Evolutionary conservation across 108 stramenopile species (phyloP).

Genomic region (Cyclotella cryptica): DNA sequence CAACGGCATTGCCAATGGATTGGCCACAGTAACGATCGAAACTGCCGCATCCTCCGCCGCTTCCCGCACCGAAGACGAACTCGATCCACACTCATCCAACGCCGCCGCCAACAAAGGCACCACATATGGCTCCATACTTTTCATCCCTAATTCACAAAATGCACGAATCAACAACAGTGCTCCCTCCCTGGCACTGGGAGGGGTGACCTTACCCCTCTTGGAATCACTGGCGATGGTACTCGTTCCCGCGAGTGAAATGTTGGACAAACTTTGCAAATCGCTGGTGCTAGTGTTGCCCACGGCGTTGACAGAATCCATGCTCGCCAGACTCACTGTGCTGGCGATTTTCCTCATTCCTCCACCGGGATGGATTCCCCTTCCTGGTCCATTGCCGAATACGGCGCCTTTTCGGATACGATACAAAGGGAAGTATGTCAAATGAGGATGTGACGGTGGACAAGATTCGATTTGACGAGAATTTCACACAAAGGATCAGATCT

Average conservation of each 20-base stretch:
- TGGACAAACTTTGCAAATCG: slow-evolving; percentile 40
- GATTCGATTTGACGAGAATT: neutral
- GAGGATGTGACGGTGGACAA: too few species aligned
- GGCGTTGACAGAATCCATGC: slow-evolving; percentile 62
- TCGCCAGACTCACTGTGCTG: slow-evolving; percentile 74
- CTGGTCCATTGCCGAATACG: slow-evolving; percentile 63
- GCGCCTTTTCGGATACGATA: slow-evolving; percentile 8
- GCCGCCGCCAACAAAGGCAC: slow-evolving; percentile 84
- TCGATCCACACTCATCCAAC: slow-evolving; percentile 83
- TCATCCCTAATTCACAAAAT: slow-evolving; percentile 77
- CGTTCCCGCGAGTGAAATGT: slow-evolving; percentile 38
- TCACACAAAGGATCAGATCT: neutral
- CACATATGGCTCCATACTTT: slow-evolving; percentile 78
- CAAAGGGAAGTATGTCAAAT: too few species aligned
- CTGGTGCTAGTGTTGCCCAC: slow-evolving; percentile 7
- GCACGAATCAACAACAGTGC: slow-evolving; percentile 80
- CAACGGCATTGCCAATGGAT: slow-evolving; percentile 71
- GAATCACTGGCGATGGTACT: slow-evolving; percentile 65
- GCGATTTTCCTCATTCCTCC: slow-evolving; percentile 81
- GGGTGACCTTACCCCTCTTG: slow-evolving; percentile 78
- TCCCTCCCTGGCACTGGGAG: slow-evolving; percentile 85
- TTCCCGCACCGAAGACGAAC: slow-evolving; percentile 70
- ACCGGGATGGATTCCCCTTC: slow-evolving; percentile 46
- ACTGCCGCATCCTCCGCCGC: slow-evolving; percentile 82
- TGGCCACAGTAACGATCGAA: slow-evolving; percentile 69